phyloP scores from a whole-genome alignment of 2,329 filamentous ascomycete genomes.

The Xylariaceae sp. region DNA sequence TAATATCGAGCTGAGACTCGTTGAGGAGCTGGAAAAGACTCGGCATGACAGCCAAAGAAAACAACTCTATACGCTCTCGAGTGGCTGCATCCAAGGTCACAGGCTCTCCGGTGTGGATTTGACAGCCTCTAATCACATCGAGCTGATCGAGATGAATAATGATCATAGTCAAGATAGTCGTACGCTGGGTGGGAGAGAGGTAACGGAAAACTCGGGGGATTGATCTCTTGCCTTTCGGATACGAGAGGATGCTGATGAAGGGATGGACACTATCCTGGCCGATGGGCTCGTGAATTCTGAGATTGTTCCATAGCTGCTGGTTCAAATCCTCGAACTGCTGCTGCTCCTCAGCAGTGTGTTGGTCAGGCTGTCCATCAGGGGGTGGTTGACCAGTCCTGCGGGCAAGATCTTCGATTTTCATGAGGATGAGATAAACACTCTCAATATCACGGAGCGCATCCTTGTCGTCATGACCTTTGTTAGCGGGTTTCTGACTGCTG shows the following conservation, averaged over 20 bases:
- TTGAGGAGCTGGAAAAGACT: slow-evolving; percentile 86
- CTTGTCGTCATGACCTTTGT: slow-evolving; percentile 67
- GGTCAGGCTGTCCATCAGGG: slow-evolving; percentile 59
- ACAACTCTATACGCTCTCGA: slow-evolving; percentile 89
- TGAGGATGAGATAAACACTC: slow-evolving; percentile 78
- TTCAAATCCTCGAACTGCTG: slow-evolving; percentile 84
- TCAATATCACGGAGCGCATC: slow-evolving; percentile 83
- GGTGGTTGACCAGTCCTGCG: slow-evolving; percentile 68
- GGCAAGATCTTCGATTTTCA: slow-evolving; percentile 92
- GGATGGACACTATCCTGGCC: slow-evolving; percentile 74
- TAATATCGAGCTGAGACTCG: slow-evolving; percentile 85
- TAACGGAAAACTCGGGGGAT: slow-evolving; percentile 94
- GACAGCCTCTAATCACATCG: slow-evolving; percentile 80
- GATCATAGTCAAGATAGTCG: slow-evolving; percentile 94
- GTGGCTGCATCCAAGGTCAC: slow-evolving; percentile 67
- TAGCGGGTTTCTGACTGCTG: slow-evolving; percentile 39
- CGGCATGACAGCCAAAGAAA: slow-evolving; percentile 83
- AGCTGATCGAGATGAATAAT: slow-evolving; percentile 88
- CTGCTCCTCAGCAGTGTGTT: slow-evolving; percentile 67
- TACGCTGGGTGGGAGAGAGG: slow-evolving; percentile 85
- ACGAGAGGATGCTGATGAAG: slow-evolving; percentile 93
- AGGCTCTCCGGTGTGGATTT: slow-evolving; percentile 67
- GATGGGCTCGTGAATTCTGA: slow-evolving; percentile 93
- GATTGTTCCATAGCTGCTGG: slow-evolving; percentile 73
- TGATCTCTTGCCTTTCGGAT: slow-evolving; percentile 92